Evolutionary conservation across 345 rosid genomes (phyloP).

Genomic region (Combretum micranthum): DNA sequence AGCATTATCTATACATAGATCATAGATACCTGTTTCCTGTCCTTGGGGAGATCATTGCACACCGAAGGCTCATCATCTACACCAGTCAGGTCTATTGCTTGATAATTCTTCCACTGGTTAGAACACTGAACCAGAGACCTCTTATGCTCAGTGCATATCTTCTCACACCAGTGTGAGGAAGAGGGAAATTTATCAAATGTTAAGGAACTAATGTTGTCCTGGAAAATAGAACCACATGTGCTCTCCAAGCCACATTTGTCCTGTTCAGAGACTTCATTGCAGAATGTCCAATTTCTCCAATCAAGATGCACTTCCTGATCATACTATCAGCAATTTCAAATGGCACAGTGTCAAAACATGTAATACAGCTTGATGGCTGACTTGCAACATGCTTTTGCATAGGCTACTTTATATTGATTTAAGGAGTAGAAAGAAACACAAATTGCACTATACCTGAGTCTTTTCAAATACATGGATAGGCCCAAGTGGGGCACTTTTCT

Average conservation of each 20-base stretch:
- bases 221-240: constrained; percentile 17
- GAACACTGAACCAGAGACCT: constrained; percentile 17
- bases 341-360: too few species aligned
- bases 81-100: constrained; percentile 2
- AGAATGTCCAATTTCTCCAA: constrained; percentile 71
- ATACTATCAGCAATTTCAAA: constrained; percentile 16
- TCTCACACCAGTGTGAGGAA: constrained; percentile 10
- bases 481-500: constrained; percentile 28
- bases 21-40: too few species aligned
- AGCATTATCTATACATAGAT: too few species aligned
- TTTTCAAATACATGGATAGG: constrained; percentile 91
- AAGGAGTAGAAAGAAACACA: too few species aligned
- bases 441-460: constrained; percentile 35
- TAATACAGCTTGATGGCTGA: too few species aligned
- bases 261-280: constrained; percentile 23
- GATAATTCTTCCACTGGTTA: constrained; percentile 21
- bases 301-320: constrained; percentile 43
- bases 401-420: too few species aligned
- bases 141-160: constrained; percentile 20
- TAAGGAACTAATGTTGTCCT: constrained; percentile 25
- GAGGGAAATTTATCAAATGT: constrained; percentile 29
- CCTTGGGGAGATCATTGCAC: too few species aligned
- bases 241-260: constrained; percentile 14
- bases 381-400: too few species aligned
- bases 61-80: neutral